Base-by-base conservation (phyloP, 1,284 basidiomycete species). In the Ceratobasidium sp. region DNA sequence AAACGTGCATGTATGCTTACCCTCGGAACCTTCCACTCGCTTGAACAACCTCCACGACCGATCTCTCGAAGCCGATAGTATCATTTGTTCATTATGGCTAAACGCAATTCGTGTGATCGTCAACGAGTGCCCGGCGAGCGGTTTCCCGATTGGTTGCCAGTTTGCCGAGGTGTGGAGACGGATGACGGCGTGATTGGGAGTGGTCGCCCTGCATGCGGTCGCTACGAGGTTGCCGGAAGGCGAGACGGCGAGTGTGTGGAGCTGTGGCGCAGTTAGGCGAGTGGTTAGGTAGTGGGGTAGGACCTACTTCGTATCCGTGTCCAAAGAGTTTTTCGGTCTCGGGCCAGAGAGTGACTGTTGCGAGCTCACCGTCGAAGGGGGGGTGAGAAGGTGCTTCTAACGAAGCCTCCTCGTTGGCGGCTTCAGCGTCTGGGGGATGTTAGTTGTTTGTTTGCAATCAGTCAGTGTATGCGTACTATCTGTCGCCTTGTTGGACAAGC, bases 291-390 rank as follows among this genome's bases (percentile, higher is more conserved):
- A n/a, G 35, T 73, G 71, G 17, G 58, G 12, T 22, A 69, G 47
- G 27, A 73, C 76, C 69, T 72, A 94, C 91, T 84, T 99, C 97
- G 77, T 98, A 98, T 35, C 95, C 95, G 78, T 99, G 97, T 0
- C 96, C 97, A 77, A 98, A 99, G 1, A 99, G 82, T 78, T 99
- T 99, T 76, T 99, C 96, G 0, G 90, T 82, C 79, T 99, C 97
- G 0, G 96, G 96, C 97, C 97, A 99, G 0, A 99, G 84, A 0
- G 96, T 98, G 13, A 87, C 85, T 0, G 88, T 85, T 0, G 92
- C 88, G 0, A 99, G 84, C 78, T 93, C 88, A 52, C 90, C 88
- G 77, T 94, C 91, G 72, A 92, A 92, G 0, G 93, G 88, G 3
- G 89, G 84, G 69, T 89, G 80, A 68, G 52, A 22, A 13, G 40